Evolutionary conservation across 2,329 filamentous ascomycete genomes (phyloP).

Genomic region (Sporothrix humicola): DNA sequence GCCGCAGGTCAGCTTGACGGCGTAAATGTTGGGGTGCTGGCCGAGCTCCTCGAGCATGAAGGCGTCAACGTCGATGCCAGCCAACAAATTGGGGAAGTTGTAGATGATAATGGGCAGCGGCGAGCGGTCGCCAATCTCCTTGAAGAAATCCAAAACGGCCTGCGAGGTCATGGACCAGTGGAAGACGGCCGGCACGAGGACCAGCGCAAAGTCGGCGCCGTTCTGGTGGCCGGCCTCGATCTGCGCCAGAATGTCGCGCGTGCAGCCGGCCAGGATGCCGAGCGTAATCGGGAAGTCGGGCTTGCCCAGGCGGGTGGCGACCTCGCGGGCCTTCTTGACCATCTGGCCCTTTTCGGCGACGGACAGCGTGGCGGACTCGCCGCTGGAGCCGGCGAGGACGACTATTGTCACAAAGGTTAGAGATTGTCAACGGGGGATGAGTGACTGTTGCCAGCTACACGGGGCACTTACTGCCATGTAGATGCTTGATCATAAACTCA

Average conservation of each 20-base stretch:
- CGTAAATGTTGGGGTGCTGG: slow-evolving; percentile 22
- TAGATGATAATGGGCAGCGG: slow-evolving; percentile 24
- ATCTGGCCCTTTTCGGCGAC: slow-evolving; percentile 18
- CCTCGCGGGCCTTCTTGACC: slow-evolving; percentile 18
- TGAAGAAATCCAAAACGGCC: slow-evolving; percentile 19
- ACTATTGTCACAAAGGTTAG: not conserved
- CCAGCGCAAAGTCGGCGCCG: slow-evolving; percentile 16
- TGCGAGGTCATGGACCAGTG: slow-evolving; percentile 12
- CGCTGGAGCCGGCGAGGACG: slow-evolving; percentile 7
- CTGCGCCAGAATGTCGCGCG: slow-evolving; percentile 4
- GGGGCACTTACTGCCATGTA: slow-evolving; percentile 25
- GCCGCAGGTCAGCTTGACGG: slow-evolving; percentile 25
- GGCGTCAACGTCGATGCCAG: not conserved
- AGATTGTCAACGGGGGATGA: not conserved
- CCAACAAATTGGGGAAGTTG: slow-evolving; percentile 20
- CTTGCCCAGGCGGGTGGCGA: slow-evolving; percentile 15
- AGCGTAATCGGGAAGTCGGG: slow-evolving; percentile 17
- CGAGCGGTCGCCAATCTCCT: slow-evolving; percentile 16
- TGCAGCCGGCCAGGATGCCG: slow-evolving; percentile 15
- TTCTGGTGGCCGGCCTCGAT: slow-evolving; percentile 14
- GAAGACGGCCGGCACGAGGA: slow-evolving; percentile 7
- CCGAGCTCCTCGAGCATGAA: slow-evolving; percentile 15
- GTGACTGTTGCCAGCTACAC: too few relatives aligned
- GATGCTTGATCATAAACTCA: slow-evolving; percentile 12
- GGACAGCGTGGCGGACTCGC: slow-evolving; percentile 7